Evolutionary conservation across 2,329 filamentous ascomycete genomes (phyloP), one percentile per base, ranked within the genome.

Genomic region (Alternaria atra): DNA sequence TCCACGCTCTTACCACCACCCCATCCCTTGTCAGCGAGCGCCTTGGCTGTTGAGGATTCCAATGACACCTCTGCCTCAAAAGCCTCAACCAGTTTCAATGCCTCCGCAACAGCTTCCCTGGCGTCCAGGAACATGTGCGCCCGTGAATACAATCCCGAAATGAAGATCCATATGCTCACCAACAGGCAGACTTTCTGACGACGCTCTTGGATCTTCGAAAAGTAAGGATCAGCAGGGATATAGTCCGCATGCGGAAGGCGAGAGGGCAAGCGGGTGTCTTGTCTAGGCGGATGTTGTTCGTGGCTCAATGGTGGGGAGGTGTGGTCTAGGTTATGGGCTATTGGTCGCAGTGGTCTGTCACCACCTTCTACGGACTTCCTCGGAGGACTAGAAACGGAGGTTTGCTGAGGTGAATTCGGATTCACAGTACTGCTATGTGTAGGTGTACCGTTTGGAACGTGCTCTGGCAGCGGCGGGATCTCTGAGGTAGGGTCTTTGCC

Each of bases 141-240:
- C 54, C 93, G 87, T 29, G 93, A 88, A 75, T 98, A 99, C 66
- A 98, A 89, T 0, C 91, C 91, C 2, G 93, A 91, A 63, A 97
- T 93, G 74, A 95, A 90, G 8, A 97, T 84, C 95, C 95, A 99
- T 32, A 97, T 89, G 66, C 90, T 90, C 20, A 93, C 83, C 15
- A 99, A 79, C 10, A 89, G 74, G 5, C 83, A 82, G 12, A 87
- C 80, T 15, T 83, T 85, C 59, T 88, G 85, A 55, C 84, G 84
- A 52, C 86, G 83, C 51, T 84, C 82, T 62, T 86, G 83, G 8
- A 82, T 63, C 20, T 80, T 76, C 2, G 84, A 80, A 58, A 87
- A 86, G 53, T 81, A 81, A 40, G 85, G 83, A 30, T 84, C 73
- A 10, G 80, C 73, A 20, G 74, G 62, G 6, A 78, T 70, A 17